Conservation (phyloP, 306 rosid species). For the Clitoria ternatea region DNA sequence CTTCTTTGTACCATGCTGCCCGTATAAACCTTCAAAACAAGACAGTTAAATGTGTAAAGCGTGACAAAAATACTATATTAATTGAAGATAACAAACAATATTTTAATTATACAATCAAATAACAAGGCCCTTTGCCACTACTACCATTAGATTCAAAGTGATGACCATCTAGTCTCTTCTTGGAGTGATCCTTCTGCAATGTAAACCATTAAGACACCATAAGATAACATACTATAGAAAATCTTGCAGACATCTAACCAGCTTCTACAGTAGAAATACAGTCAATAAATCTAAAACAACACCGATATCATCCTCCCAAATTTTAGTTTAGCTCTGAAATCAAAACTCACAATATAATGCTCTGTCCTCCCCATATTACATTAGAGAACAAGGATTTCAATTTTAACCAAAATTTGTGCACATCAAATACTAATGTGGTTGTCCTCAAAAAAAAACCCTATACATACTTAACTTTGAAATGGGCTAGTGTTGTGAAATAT, state of each 20-base stretch:
- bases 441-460: too few species aligned
- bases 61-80: background rate
- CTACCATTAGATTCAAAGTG: slow-evolving; percentile 79
- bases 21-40: slow-evolving; percentile 64
- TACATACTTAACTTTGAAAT: too few species aligned
- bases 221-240: background rate
- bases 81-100: background rate
- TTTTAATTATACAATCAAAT: slow-evolving; percentile 14
- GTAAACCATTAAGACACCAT: slow-evolving; percentile 21
- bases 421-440: too few species aligned
- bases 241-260: background rate
- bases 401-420: too few species aligned
- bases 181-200: slow-evolving; percentile 80
- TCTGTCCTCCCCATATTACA: too few species aligned
- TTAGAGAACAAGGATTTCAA: too few species aligned
- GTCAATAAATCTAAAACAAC: too few species aligned
- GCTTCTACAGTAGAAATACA: background rate
- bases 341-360: too few species aligned
- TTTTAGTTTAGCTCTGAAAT: too few species aligned
- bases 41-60: slow-evolving; percentile 9
- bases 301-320: too few species aligned
- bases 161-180: slow-evolving; percentile 76
- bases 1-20: slow-evolving; percentile 74
- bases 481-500: too few species aligned
- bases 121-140: slow-evolving; percentile 50